Conservation (phyloP, 2,329 filamentous ascomycete species). For the Colletotrichum orchidophilum region DNA sequence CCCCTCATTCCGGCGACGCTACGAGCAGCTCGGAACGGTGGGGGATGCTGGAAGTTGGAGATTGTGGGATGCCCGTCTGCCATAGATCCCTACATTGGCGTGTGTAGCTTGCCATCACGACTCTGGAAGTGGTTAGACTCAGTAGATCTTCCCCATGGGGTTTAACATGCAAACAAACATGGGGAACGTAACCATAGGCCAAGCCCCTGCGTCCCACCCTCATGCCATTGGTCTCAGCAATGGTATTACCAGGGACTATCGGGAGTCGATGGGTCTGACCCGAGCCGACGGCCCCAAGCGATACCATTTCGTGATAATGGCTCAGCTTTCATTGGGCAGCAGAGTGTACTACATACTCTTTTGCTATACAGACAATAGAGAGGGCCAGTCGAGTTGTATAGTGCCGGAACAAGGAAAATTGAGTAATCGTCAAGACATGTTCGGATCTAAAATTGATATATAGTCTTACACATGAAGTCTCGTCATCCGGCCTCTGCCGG, state of each 20-base stretch:
- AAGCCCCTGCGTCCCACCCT: neutral
- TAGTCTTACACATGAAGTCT: neutral
- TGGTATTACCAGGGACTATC: neutral
- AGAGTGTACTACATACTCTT: neutral
- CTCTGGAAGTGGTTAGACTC: neutral
- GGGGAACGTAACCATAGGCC: neutral
- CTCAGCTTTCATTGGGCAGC: neutral
- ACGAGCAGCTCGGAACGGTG: neutral
- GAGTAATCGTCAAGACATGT: neutral
- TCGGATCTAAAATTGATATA: neutral
- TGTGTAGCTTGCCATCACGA: neutral
- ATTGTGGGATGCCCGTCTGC: neutral
- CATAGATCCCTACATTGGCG: neutral
- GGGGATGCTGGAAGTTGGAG: neutral
- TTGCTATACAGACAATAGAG: neutral
- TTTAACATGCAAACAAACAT: neutral
- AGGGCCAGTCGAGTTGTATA: neutral
- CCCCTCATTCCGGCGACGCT: slow-evolving; percentile 7
- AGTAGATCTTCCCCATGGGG: neutral
- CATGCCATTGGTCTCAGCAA: neutral
- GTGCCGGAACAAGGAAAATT: too few species aligned
- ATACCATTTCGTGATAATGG: neutral
- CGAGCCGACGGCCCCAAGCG: slow-evolving; percentile 15
- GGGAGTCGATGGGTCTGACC: slow-evolving; percentile 12
- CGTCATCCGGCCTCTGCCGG: neutral